Evolutionary conservation across 1,284 basidiomycete genomes (phyloP), one percentile per base, ranked within the genome.

Genomic region (Boletus holoroseus): DNA sequence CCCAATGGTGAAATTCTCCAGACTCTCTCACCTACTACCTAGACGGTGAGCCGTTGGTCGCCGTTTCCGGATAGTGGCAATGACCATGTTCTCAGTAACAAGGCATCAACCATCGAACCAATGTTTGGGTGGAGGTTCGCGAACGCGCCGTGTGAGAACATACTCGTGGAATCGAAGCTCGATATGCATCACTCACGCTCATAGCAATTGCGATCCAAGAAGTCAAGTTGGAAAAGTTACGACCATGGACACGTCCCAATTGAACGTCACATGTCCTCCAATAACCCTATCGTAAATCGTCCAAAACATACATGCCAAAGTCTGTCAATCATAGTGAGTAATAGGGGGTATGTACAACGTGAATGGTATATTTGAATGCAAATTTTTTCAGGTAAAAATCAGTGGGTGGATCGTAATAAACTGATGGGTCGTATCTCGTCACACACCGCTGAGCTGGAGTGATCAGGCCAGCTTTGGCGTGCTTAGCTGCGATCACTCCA

Each of bases 311-410:
- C 43, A 41, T 38, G 27, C 27, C n/a, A 35, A 34, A 12, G 26
- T 28, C 24, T 37, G n/a, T 34, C 11, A 31, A 47, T 24, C 37
- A 38, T 37, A 24, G 18, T 32, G 27, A 49, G 24, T 16, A 11
- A 53, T 27, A 36, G n/a, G 45, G 45, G 44, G 45, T 62, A 58
- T 62, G 55, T 62, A 60, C 49, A 58, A 47, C 27, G 27, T 26
- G 38, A 31, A 45, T 60, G 57, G 57, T 55, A 57, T 60, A 50
- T 41, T 36, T 58, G 44, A 56, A 32, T 5, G 28, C 16, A 18
- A 2, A 7, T 5, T 48, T 37, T 37, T 20, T 40, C 53, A 52
- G 27, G 32, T 28, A 42, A 41, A 22, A 43, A 31, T 16, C 18
- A n/a, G 9, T 22, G 32, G 16, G 5, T 26, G 36, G 16, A 31